Percentiles rank a stretch among this genome's conserved stretches.
Conservation (phyloP, 768 basidiomycete species). For the Amanita rubescens region DNA sequence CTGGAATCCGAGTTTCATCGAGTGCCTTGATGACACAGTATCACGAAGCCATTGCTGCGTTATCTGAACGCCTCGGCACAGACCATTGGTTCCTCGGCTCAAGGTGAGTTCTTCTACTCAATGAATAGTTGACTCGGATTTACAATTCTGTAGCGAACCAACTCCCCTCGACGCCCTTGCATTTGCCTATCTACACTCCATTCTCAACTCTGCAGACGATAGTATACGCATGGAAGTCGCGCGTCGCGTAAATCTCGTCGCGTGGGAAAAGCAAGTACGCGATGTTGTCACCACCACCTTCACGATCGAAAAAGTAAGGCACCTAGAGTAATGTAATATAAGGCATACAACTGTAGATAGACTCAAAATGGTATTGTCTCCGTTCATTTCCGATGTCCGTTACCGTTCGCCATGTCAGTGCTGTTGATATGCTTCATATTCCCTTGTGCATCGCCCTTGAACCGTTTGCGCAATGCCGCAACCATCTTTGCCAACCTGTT, state of each 20-base stretch:
- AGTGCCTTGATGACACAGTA: slow-evolving; percentile 49
- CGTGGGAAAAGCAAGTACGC: slow-evolving; percentile 71
- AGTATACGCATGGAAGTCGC: slow-evolving; percentile 55
- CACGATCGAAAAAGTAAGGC: not conserved
- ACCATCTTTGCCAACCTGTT: slow-evolving; percentile 75
- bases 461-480: slow-evolving; percentile 53
- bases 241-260: slow-evolving; percentile 67
- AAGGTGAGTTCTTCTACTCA: slow-evolving; percentile 30
- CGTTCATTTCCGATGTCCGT: not conserved
- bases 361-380: not conserved
- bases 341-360: not conserved
- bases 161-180: slow-evolving; percentile 77
- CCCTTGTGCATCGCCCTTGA: slow-evolving; percentile 24
- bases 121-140: not conserved
- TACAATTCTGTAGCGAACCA: slow-evolving; percentile 41
- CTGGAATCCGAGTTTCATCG: slow-evolving; percentile 48
- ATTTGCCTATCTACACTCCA: slow-evolving; percentile 73
- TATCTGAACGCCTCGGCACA: slow-evolving; percentile 67
- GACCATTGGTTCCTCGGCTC: slow-evolving; percentile 82
- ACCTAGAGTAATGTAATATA: not conserved
- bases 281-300: slow-evolving; percentile 51
- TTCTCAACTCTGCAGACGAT: slow-evolving; percentile 39
- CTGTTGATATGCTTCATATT: slow-evolving; percentile 13
- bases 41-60: slow-evolving; percentile 60
- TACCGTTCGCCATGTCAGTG: not conserved